phyloP scores from a whole-genome alignment of 2,329 filamentous ascomycete species.

The Didymella keratinophila region DNA sequence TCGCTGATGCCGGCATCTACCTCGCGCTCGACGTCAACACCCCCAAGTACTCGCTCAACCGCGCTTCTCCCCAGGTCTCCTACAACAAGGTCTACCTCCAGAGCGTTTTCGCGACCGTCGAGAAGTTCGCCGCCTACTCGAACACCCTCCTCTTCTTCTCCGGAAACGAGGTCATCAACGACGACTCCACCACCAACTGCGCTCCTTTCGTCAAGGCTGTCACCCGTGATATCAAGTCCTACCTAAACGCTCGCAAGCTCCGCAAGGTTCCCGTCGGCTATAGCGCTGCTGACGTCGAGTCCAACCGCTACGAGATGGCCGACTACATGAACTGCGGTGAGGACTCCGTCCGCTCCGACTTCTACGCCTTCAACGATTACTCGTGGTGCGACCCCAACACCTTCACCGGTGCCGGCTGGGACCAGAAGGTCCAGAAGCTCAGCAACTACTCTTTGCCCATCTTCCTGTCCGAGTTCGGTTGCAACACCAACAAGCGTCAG shows the following conservation, averaged over 20 bases:
- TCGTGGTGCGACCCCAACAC: conserved; percentile 80
- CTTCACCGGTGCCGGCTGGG: conserved; percentile 78
- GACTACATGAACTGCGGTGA: conserved; percentile 92
- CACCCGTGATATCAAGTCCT: conserved; percentile 81
- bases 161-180: conserved; percentile 80
- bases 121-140: conserved; percentile 80
- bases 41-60: conserved; percentile 88
- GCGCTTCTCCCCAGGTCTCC: conserved; percentile 72
- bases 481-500: conserved; percentile 79
- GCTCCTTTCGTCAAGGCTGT: conserved; percentile 77
- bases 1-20: conserved; percentile 89
- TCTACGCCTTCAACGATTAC: conserved; percentile 91
- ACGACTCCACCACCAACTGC: conserved; percentile 66
- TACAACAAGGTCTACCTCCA: conserved; percentile 90
- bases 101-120: conserved; percentile 86
- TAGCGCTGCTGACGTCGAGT: conserved; percentile 83
- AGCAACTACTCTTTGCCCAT: conserved; percentile 85
- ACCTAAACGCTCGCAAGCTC: conserved; percentile 74
- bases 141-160: conserved; percentile 89
- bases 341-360: conserved; percentile 84
- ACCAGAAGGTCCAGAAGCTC: conserved; percentile 87
- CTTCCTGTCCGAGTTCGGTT: conserved; percentile 96
- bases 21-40: conserved; percentile 91
- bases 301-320: conserved; percentile 86
- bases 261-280: conserved; percentile 79